These are phyloP conservation scores for Carex kokanica DNA, from an alignment of 176 grass and related monocot genomes.

Conservation along the genomic window DNA sequence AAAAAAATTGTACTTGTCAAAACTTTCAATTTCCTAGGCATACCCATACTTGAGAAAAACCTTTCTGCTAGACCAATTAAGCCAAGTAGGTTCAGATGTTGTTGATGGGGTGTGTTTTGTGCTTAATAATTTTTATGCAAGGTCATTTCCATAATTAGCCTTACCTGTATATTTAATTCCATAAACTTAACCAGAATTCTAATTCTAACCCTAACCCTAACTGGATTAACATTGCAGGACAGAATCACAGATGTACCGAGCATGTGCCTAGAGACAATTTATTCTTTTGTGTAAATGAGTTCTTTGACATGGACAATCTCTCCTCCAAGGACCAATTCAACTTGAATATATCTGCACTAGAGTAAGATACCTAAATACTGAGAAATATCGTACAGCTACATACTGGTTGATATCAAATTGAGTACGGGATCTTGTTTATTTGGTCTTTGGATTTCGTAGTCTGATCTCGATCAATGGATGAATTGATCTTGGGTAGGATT, in stretches of 20 bases:
- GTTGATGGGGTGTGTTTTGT: neutral
- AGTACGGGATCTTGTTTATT: neutral
- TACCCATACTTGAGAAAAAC: neutral
- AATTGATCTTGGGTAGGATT: too few relatives aligned
- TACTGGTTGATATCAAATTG: neutral
- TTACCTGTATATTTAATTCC: neutral
- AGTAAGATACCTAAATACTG: neutral
- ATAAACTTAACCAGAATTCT: neutral
- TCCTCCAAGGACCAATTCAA: neutral
- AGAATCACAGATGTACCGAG: slow-evolving; percentile 28
- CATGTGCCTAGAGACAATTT: neutral
- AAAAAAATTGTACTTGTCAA: neutral
- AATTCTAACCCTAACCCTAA: neutral
- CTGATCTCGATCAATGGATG: neutral
- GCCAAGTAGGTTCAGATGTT: neutral
- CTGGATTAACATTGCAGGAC: slow-evolving; percentile 13
- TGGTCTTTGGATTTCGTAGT: neutral
- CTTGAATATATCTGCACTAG: neutral
- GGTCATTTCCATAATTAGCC: neutral
- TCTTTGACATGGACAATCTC: neutral
- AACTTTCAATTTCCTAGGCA: neutral
- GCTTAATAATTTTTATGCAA: neutral
- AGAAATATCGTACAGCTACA: neutral
- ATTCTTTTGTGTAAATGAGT: slow-evolving; percentile 33
- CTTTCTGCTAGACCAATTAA: neutral